Conservation (phyloP, 257 asterid species). For the Scutellaria galericulata region DNA sequence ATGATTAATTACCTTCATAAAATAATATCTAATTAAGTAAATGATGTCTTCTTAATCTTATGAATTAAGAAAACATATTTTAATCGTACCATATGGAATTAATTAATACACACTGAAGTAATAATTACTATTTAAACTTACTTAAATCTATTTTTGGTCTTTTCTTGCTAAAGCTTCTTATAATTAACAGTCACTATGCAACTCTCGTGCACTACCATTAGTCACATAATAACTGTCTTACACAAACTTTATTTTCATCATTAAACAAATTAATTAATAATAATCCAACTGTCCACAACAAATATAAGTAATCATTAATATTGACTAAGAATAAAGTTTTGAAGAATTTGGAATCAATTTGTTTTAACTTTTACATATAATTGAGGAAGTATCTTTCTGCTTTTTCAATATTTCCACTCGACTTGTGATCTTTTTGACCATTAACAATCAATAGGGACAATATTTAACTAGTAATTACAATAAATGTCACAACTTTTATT, state of each 20-base stretch:
- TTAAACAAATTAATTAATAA: background rate
- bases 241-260: constrained; percentile 34
- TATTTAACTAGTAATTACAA: background rate
- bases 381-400: constrained; percentile 37
- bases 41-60: background rate
- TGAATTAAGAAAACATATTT: background rate
- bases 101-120: constrained; percentile 5
- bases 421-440: constrained; percentile 42
- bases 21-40: too few species aligned
- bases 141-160: constrained; percentile 11
- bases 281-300: constrained; percentile 50
- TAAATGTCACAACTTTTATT: background rate
- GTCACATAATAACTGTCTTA: constrained; percentile 39
- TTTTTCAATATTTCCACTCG: constrained; percentile 37
- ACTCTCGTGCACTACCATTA: constrained; percentile 46
- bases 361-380: constrained; percentile 37
- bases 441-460: constrained; percentile 24
- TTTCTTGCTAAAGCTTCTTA: constrained; percentile 30
- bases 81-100: constrained; percentile 18
- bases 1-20: too few species aligned
- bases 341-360: constrained; percentile 43
- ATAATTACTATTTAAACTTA: constrained; percentile 30
- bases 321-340: constrained; percentile 48
- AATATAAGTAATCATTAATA: constrained; percentile 44
- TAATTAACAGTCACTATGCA: constrained; percentile 39